Base-by-base conservation (phyloP, 805 yeast genomes). In the Schwanniomyces polymorphus region DNA sequence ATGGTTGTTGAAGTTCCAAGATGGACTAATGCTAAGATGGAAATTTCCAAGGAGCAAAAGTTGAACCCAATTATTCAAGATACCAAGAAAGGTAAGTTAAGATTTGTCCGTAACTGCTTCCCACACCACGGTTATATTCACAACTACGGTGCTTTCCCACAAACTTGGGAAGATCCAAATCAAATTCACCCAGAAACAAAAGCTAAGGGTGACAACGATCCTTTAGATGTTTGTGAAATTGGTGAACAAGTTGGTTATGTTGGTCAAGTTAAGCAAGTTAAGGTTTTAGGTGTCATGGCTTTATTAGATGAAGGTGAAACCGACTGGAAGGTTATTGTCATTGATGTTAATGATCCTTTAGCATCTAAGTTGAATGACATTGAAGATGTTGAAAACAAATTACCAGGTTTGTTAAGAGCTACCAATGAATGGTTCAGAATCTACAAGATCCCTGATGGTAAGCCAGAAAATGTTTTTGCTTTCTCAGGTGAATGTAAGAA, bases 121-220 rank as follows among this genome's bases (percentile, higher is more conserved):
- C 99, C 99, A 45, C 96, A 88, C 79, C 96, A 94, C 70, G 99
- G 99, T 60, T 92, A 94, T 79, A 92, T 92, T 59, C 97, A 91
- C 78, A 94, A 94, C 79, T 92, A 92, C 70, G 99, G 98, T 70
- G 97, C 97, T 42, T 87, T 92, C 82, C 98, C 98, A 56, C 97
- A 92, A 71, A 85, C 91, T 41, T 85, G 91, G 91, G 91, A 85
- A 69, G 88, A 85, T 62, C 79, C 79, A 41, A 68, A 88, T 83
- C 68, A 81, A 72, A 60, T 78, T 58, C 65, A 67, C 70, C 64
- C 88, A 74, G 73, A 88, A 80, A 74, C 86, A 81, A 60, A 82
- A 53, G 68, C 68, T 34, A 63, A 69, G 50, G 99, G 99, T 51
- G 99, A 92, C 70, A 88, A 90, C 62, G 99, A 92, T 68, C 99